Percentiles rank a stretch among this genome's conserved stretches.
Evolutionary conservation across 1,284 basidiomycete species (phyloP).

Genomic region (Cutaneotrichosporon spelunceum): DNA sequence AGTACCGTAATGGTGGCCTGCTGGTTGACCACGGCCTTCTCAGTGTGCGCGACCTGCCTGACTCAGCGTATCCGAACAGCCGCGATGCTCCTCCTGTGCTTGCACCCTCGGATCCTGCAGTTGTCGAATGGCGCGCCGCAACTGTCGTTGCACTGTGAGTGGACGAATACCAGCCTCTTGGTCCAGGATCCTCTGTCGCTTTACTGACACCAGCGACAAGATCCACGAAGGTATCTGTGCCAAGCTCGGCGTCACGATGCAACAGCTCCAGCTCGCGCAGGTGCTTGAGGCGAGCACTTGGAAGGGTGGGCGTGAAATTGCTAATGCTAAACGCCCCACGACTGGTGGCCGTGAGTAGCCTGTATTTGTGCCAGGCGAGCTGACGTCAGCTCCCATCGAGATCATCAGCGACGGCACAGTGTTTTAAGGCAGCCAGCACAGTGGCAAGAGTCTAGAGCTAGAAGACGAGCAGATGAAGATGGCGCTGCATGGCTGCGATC

Average conservation of each 20-base stretch:
- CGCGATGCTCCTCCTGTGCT: constrained; percentile 56
- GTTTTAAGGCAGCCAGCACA: constrained; percentile 19
- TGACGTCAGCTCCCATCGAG: constrained; percentile 33
- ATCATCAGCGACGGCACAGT: constrained; percentile 41
- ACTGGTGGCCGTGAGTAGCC: constrained; percentile 56
- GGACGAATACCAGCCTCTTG: background rate
- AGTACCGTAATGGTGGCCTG: constrained; percentile 89
- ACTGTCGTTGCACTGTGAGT: constrained; percentile 85
- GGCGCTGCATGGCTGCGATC: background rate
- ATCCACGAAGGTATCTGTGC: constrained; percentile 68
- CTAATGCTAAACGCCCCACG: constrained; percentile 69
- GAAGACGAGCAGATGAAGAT: background rate
- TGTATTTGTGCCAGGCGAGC: background rate
- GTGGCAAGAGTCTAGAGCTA: background rate
- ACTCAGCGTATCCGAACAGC: constrained; percentile 37
- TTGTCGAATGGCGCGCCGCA: constrained; percentile 93
- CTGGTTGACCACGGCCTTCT: constrained; percentile 79
- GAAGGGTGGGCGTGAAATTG: constrained; percentile 92
- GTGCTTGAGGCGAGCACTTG: constrained; percentile 91
- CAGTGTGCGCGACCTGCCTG: constrained; percentile 51
- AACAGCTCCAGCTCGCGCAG: constrained; percentile 65
- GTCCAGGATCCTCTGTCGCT: background rate
- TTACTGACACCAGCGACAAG: constrained; percentile 61
- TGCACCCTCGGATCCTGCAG: constrained; percentile 72
- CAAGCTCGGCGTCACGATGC: constrained; percentile 57